Evolutionary conservation across 257 asterid species (phyloP), one percentile per base, ranked within the genome.

Genomic region (Primulina eburnea): DNA sequence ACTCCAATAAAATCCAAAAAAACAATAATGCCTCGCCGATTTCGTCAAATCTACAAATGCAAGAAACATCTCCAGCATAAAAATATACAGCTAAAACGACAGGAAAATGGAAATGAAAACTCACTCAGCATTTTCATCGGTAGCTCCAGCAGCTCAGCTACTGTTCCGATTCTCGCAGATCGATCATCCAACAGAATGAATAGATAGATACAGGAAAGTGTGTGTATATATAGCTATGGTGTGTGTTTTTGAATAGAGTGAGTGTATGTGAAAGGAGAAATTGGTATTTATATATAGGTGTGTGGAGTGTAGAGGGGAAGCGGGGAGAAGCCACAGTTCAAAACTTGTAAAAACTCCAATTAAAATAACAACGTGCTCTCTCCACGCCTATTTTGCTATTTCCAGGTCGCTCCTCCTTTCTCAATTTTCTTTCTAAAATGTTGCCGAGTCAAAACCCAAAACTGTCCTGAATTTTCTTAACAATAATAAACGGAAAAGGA

Each of bases 271-370:
- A 73, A 53, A 80, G 58, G 67, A n/a, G 66, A 82, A 70, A 76
- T 38, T 59, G 59, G 82, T 65, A 68, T 5, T 71, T 52, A 71
- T 61, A 75, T 28, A 59, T 12, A 60, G 6, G 66, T 10, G 38
- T 76, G 60, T 7, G 35, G 76, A 56, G 88, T 67, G 88, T 67
- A 81, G 76, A 84, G 80, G 90, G 30, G 30, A 3, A 79, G 96
- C 92, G 96, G 92, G 95, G 83, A 74, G 75, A 72, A 74, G 66
- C 75, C 82, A 75, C 66, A 70, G 84, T 87, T 87, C 86, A 87
- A 84, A 90, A 73, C 80, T 56, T 79, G 68, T 63, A 60, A 75
- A 76, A 67, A 28, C 30, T 28, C 30, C 30, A 2, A 43, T 3
- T 5, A 58, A 53, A 64, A 64, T 56, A 53, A 73, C 55, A 63